Percentiles rank a stretch among this genome's conserved stretches.
Conservation (phyloP, 768 basidiomycete genomes). For the Daedaleopsis nitida region DNA sequence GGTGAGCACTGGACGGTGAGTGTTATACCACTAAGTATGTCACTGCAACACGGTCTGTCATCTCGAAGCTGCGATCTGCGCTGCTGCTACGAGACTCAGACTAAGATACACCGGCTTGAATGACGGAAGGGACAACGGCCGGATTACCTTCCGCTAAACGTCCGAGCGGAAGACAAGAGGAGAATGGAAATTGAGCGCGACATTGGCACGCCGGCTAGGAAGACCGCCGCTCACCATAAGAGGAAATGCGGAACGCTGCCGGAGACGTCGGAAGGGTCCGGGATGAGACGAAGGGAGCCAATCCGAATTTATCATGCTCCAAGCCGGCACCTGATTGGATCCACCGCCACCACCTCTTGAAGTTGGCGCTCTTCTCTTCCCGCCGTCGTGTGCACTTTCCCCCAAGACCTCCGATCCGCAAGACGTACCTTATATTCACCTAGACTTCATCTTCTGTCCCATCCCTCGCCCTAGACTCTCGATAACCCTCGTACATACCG, state of each 20-base stretch:
- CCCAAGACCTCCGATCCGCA: conserved; percentile 13
- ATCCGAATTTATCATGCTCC: conserved; percentile 17
- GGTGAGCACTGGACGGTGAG: too few species aligned
- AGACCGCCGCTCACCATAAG: too few species aligned
- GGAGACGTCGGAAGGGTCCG: conserved; percentile 15
- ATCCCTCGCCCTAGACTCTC: not conserved
- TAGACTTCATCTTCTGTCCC: conserved; percentile 6
- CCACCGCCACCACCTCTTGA: conserved; percentile 17
- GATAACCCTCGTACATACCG: not conserved
- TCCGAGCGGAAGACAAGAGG: too few species aligned
- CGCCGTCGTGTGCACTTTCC: conserved; percentile 25
- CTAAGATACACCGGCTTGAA: too few species aligned
- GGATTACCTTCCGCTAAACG: too few species aligned
- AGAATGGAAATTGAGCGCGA: too few species aligned
- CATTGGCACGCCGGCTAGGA: not conserved
- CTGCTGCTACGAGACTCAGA: too few species aligned
- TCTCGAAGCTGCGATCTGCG: too few species aligned
- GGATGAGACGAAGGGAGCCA: conserved; percentile 3
- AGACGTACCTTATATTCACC: conserved; percentile 23
- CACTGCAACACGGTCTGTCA: too few species aligned
- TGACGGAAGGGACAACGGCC: too few species aligned
- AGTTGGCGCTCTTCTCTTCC: conserved; percentile 1
- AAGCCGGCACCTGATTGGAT: conserved; percentile 13
- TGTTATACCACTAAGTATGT: too few species aligned
- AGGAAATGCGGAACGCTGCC: too few species aligned